phyloP scores from a whole-genome alignment of 1,284 basidiomycete genomes.

The Naganishia liquefaciens region DNA sequence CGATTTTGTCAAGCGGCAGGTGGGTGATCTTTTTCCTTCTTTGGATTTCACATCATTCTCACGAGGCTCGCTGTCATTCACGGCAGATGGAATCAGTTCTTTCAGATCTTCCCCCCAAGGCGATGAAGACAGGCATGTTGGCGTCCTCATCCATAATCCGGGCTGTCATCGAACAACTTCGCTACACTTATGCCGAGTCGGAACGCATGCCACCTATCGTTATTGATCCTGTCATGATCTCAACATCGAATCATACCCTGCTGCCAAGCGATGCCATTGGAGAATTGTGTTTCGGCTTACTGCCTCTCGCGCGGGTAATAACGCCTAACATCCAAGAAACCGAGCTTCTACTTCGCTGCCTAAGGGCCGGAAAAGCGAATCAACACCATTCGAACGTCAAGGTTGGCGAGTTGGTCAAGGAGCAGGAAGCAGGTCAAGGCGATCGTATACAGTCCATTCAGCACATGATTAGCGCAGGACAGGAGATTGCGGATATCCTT shows the following conservation, averaged over 20 bases:
- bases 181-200: conserved; percentile 27
- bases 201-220: conserved; percentile 60
- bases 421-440: conserved; percentile 21
- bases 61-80: background rate
- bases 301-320: conserved; percentile 72
- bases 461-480: conserved; percentile 68
- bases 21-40: conserved; percentile 45
- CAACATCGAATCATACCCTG: conserved; percentile 83
- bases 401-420: conserved; percentile 11
- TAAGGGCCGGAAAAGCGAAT: conserved; percentile 7
- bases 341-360: conserved; percentile 61
- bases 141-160: conserved; percentile 55
- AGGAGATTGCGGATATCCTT: conserved; percentile 55
- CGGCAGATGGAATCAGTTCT: conserved; percentile 70
- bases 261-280: conserved; percentile 68
- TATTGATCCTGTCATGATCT: conserved; percentile 89
- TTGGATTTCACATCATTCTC: background rate
- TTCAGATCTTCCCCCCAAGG: conserved; percentile 71
- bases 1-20: conserved; percentile 71
- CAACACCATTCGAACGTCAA: conserved; percentile 11
- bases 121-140: conserved; percentile 91
- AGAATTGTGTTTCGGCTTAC: conserved; percentile 63
- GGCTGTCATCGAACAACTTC: conserved; percentile 49
- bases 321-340: conserved; percentile 89
- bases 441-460: conserved; percentile 52